Base-by-base conservation (phyloP, 306 rosid species). In the Erythrophleum fordii region DNA sequence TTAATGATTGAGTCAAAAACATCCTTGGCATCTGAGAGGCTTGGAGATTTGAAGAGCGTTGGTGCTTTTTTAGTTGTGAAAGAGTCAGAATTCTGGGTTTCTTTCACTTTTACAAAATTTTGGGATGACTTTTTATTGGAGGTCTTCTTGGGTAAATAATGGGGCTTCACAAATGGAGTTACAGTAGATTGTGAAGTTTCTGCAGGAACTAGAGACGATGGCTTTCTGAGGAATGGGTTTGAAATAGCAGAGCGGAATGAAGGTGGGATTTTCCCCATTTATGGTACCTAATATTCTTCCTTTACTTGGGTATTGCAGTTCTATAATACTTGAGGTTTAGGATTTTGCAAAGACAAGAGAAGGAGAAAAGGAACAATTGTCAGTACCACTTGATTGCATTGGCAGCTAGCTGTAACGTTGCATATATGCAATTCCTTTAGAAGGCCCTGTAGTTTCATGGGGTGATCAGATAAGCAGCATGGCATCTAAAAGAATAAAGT, bases 211-310 rank as follows among this genome's bases (percentile, higher is more conserved):
- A 41, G 41, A 26, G 89, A 69, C n/a, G 91, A 68, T 8, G 90
- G 83, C 3, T 82, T 90, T 51, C 75, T 74, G 34, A 83, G 1
- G 35, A 88, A 70, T 0, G 87, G 28, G 64, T 87, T 84, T 55
- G 89, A 51, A 67, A 88, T 71, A 10, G 91, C 86, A 0, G 95
- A 85, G n/a, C 93, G 95, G 6, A 90, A 80, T 9, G 93, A 66
- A 39, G 91, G 87, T 60, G 98, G 87, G 66, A 93, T 53, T 81
- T 90, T 93, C n/a, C 97, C 97, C 94, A 93, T 91, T 72, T 73
- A 67, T 61, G 60, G 28, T 44, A 31, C 66, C 61, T 75, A 56
- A 22, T 64, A 26, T 77, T 72, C 81, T 44, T 65, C 69, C 23
- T 70, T 13, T 72, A 64, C 34, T 25, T 34, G 55, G 56, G 77